Conservation (phyloP, 2,329 filamentous ascomycete genomes). For the Camillea tinctor region DNA sequence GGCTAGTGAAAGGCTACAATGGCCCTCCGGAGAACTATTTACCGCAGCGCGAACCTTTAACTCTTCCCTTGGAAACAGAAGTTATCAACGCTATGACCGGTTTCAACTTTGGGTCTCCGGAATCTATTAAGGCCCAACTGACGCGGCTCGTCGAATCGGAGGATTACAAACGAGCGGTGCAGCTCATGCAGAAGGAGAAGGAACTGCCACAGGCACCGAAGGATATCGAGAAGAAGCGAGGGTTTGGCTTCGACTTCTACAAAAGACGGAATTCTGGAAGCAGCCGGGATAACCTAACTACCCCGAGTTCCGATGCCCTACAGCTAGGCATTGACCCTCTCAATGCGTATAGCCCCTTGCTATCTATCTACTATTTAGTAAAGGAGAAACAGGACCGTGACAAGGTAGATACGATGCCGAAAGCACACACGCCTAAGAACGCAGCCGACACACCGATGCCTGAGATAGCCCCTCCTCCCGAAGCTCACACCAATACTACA, state of each 20-base stretch:
- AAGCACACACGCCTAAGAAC: conserved; percentile 35
- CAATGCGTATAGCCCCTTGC: conserved; percentile 87
- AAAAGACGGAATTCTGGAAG: conserved; percentile 86
- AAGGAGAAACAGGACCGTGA: conserved; percentile 90
- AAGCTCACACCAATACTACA: conserved; percentile 82
- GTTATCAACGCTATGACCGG: conserved; percentile 94
- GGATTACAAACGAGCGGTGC: conserved; percentile 86
- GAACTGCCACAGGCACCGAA: conserved; percentile 56
- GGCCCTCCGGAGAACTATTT: conserved; percentile 86
- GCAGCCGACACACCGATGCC: conserved; percentile 55
- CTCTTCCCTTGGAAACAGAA: conserved; percentile 76
- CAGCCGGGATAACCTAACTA: conserved; percentile 82
- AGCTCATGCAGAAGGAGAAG: conserved; percentile 65
- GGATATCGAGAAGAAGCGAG: conserved; percentile 78
- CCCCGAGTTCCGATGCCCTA: conserved; percentile 82
- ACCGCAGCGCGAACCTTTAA: conserved; percentile 78
- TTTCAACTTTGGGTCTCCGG: conserved; percentile 91
- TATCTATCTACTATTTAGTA: conserved; percentile 96
- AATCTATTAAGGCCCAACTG: conserved; percentile 78
- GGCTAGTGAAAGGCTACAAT: conserved; percentile 91
- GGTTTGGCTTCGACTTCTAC: conserved; percentile 93
- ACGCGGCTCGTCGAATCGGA: conserved; percentile 87
- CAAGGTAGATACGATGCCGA: conserved; percentile 36
- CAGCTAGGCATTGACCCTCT: conserved; percentile 81
- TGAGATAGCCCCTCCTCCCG: conserved; percentile 77